Evolutionary conservation across 2,329 filamentous ascomycete species (phyloP).

Genomic region (Aspergillus udagawae): DNA sequence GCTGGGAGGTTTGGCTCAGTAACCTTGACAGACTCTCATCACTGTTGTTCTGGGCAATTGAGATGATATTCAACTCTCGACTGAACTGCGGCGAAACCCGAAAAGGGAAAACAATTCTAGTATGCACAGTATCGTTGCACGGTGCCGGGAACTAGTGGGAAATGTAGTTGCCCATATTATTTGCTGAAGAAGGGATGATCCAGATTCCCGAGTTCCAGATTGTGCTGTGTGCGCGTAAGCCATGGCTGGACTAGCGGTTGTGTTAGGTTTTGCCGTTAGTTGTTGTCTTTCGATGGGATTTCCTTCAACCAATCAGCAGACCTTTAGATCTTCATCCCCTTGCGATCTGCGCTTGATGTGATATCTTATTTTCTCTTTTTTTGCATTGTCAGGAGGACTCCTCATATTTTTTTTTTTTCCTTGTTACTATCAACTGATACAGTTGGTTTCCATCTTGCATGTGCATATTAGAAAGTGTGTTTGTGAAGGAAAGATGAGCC

Average conservation of each 20-base stretch:
- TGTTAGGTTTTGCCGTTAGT: not conserved
- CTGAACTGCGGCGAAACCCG: not conserved
- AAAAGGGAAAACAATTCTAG: not conserved
- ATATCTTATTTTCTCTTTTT: not conserved
- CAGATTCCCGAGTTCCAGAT: not conserved
- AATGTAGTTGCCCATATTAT: not conserved
- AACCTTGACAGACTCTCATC: not conserved
- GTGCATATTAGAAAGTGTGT: not conserved
- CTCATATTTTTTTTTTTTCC: not conserved
- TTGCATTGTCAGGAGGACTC: not conserved
- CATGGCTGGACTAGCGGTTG: not conserved
- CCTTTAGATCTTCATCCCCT: not conserved
- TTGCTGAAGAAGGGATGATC: not conserved
- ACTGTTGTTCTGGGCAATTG: not conserved
- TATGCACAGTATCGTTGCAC: not conserved
- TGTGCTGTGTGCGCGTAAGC: not conserved
- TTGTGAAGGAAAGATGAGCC: not conserved
- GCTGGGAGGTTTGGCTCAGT: not conserved
- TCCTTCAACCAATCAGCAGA: not conserved
- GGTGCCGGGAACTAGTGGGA: not conserved
- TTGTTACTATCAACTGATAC: not conserved
- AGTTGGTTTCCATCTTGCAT: not conserved
- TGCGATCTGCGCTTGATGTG: not conserved
- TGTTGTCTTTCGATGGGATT: not conserved
- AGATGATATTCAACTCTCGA: not conserved